Evolutionary conservation across 1,139 yeast species (phyloP).

Genomic region (Lodderomyces margitis): DNA sequence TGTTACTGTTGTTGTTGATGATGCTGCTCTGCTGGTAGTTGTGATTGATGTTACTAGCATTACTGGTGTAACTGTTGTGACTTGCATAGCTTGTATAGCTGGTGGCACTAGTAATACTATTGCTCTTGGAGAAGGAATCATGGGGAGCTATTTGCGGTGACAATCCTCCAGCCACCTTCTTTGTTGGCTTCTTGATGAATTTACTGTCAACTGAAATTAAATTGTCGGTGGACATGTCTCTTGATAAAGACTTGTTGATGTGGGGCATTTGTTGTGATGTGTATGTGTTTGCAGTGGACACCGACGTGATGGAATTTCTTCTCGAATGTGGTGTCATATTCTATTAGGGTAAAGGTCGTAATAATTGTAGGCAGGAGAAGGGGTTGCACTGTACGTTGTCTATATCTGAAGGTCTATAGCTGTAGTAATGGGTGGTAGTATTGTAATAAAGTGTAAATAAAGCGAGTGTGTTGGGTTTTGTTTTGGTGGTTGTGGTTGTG

Average conservation of each 20-base stretch:
- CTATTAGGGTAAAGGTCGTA: too few relatives aligned
- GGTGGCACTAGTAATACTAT: constrained; percentile 3
- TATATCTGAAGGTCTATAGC: too few relatives aligned
- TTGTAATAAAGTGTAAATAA: not conserved
- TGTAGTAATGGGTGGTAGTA: not conserved
- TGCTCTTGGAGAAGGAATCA: not conserved
- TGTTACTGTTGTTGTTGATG: constrained; percentile 1
- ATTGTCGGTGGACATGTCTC: constrained; percentile 42
- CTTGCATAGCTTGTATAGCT: not conserved
- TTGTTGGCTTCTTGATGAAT: constrained; percentile 34
- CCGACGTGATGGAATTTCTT: constrained; percentile 36
- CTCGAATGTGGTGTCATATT: constrained; percentile 17
- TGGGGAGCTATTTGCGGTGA: not conserved
- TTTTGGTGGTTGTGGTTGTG: not conserved
- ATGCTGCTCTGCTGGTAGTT: not conserved
- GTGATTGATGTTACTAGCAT: not conserved
- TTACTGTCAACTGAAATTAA: constrained; percentile 37
- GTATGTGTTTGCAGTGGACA: constrained; percentile 15
- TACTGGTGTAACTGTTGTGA: not conserved
- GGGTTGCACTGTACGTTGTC: too few relatives aligned
- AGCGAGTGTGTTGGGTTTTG: not conserved
- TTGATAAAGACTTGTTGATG: constrained; percentile 7
- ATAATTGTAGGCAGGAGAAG: too few relatives aligned
- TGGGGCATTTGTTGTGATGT: constrained; percentile 15
- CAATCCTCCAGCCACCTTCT: constrained; percentile 14